Conservation (phyloP, 2,329 filamentous ascomycete genomes). For the Hypoxylon sp. region DNA sequence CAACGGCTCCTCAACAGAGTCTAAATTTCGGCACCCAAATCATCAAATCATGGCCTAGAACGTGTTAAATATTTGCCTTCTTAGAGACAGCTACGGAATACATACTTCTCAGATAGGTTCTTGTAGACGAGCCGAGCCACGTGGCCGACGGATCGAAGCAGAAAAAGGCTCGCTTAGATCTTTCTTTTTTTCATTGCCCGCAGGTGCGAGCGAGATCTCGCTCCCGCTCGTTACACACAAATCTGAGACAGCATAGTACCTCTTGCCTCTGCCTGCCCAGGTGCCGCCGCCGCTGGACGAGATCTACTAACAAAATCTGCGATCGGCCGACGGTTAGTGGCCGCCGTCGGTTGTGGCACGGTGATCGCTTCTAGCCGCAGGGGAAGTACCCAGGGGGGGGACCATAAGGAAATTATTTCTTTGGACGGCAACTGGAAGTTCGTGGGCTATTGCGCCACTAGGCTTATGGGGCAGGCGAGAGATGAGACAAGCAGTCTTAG, state of each 20-base stretch:
- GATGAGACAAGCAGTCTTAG: no score
- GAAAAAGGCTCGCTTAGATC: slow-evolving; percentile 29
- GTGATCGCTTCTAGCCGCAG: slow-evolving; percentile 26
- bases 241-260: slow-evolving; percentile 29
- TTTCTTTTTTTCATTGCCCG: slow-evolving; percentile 6
- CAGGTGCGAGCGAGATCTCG: slow-evolving; percentile 1
- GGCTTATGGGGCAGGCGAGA: no score
- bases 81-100: background rate
- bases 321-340: slow-evolving; percentile 37
- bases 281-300: background rate
- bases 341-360: slow-evolving; percentile 33
- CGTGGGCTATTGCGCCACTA: no score
- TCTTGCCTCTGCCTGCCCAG: no score
- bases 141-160: background rate
- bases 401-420: no score
- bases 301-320: slow-evolving; percentile 34
- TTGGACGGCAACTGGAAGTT: no score
- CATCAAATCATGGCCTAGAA: background rate
- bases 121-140: background rate
- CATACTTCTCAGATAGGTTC: background rate
- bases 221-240: slow-evolving; percentile 30
- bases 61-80: background rate
- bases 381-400: slow-evolving; percentile 3
- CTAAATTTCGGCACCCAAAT: slow-evolving; percentile 6
- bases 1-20: slow-evolving; percentile 6